Base-by-base conservation (phyloP, 78 protist species). In the Mantamonas sphyraenae region DNA sequence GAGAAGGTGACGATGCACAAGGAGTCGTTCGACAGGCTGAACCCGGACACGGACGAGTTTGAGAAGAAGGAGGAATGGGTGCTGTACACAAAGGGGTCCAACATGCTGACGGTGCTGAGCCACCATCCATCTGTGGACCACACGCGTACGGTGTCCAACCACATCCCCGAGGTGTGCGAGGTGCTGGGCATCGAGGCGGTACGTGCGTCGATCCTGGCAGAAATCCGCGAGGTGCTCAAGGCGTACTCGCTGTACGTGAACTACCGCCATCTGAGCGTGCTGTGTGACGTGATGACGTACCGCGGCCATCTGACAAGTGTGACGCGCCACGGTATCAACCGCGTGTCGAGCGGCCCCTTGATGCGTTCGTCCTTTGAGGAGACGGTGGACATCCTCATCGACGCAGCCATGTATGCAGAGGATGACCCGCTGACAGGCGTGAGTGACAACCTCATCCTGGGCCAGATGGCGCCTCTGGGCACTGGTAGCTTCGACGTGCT, bases 121-220 rank as follows among this genome's bases (percentile, higher is more conserved):
- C 67, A 79, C 58, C n/a, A n/a, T n/a, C 64, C 57, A 40, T 70
- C 73, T 30, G 95, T 98, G 22, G 99, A 96, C 65, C 55, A 50
- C 34, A 51, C 42, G 28, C 78, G 93, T 38, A 85, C 94, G 1
- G 28, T 56, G 20, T 81, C 95, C 33, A 98, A 98, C 81, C 83
- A 94, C 81, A 87, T 97, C 76, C 60, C 79, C 37, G 99, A 97
- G 83, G 77, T 90, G 42, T 22, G 83, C 70, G 57, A 81, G 7
- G 77, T 72, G 8, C 78, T 98, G 9, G 99, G 99, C 35, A 90
- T 98, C 73, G 99, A 98, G 71, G 99, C 99, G 0, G 97, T 87
- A 19, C 84, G 99, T 26, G 40, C 35, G 51, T 62, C 97, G 1
- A 85, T 98, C 26, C 45, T 77, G 20, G 20, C 83, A 30, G 98